phyloP scores from a whole-genome alignment of 352 stramenopile genomes.

The Phytopythium boreale region DNA sequence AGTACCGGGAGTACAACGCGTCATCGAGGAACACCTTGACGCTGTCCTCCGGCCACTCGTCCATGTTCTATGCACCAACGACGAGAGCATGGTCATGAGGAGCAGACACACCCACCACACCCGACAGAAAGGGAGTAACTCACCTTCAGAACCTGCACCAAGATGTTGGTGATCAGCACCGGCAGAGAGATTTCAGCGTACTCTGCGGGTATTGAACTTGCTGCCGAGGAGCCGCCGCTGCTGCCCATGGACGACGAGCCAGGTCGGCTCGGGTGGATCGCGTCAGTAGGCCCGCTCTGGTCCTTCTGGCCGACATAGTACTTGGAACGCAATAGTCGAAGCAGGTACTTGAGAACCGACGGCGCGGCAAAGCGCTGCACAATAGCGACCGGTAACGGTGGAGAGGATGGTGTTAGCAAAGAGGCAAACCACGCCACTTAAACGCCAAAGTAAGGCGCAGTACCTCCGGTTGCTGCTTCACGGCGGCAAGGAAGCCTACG shows the following conservation, averaged over 20 bases:
- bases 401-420: not conserved
- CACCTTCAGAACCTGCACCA: constrained; percentile 69
- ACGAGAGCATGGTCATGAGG: not conserved
- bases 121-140: not conserved
- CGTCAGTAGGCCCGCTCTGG: not conserved
- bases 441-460: no score
- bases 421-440: not conserved
- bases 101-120: not conserved
- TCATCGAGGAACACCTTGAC: constrained; percentile 88
- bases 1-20: constrained; percentile 72
- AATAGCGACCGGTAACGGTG: not conserved
- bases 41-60: constrained; percentile 74
- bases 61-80: constrained; percentile 15
- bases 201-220: constrained; percentile 21
- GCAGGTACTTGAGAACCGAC: constrained; percentile 68
- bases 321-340: constrained; percentile 78
- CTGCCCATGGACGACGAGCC: not conserved
- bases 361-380: constrained; percentile 50
- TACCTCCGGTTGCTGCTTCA: constrained; percentile 54
- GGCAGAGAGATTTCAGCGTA: constrained; percentile 56
- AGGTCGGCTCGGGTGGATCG: constrained; percentile 1
- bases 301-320: constrained; percentile 63
- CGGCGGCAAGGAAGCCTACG: constrained; percentile 53
- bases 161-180: constrained; percentile 68
- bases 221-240: constrained; percentile 6